Percentiles rank a stretch among this genome's conserved stretches.
These are phyloP conservation scores for Suillus paluster DNA, from an alignment of 768 basidiomycete genomes.

Conservation along the genomic window DNA sequence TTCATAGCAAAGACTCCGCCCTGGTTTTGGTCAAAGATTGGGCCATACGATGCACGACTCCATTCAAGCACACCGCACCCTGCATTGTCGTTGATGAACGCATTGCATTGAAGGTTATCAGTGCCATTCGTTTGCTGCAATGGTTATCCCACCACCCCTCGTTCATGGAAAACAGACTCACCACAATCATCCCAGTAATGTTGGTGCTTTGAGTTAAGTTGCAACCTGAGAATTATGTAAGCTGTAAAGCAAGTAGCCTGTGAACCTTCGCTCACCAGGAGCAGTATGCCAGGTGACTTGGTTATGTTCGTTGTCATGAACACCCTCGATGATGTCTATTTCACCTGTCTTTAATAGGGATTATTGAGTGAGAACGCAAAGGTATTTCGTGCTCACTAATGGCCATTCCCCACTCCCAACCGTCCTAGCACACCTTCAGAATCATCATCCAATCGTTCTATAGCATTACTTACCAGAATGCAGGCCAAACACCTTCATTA, in stretches of 20 bases:
- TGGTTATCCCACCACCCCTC: conserved; percentile 6
- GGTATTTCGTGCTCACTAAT: conserved; percentile 44
- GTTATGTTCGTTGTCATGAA: conserved; percentile 84
- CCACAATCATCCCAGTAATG: conserved; percentile 68
- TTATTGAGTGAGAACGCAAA: conserved; percentile 8
- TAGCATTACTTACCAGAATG: conserved; percentile 60
- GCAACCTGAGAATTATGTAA: conserved; percentile 50
- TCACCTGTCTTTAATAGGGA: conserved; percentile 61
- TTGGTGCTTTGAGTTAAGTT: conserved; percentile 53
- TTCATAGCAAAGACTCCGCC: conserved; percentile 91
- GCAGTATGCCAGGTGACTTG: conserved; percentile 84
- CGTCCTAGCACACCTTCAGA: conserved; percentile 26
- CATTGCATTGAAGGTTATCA: conserved; percentile 60
- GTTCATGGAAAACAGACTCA: conserved; percentile 36
- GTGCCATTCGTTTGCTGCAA: conserved; percentile 50
- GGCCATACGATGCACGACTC: conserved; percentile 84
- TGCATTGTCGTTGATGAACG: conserved; percentile 55
- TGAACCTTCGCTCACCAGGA: conserved; percentile 45
- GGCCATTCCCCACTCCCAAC: conserved; percentile 65
- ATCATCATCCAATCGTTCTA: conserved; percentile 1
- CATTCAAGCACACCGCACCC: conserved; percentile 82
- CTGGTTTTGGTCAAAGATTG: conserved; percentile 75
- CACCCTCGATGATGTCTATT: conserved; percentile 85
- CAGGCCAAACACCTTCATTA: conserved; percentile 75
- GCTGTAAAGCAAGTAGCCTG: conserved; percentile 7